Percentiles rank a stretch among this genome's conserved stretches.
Conservation (phyloP, 225 moss, liverwort and hornwort species). For the Ulota crispa region DNA sequence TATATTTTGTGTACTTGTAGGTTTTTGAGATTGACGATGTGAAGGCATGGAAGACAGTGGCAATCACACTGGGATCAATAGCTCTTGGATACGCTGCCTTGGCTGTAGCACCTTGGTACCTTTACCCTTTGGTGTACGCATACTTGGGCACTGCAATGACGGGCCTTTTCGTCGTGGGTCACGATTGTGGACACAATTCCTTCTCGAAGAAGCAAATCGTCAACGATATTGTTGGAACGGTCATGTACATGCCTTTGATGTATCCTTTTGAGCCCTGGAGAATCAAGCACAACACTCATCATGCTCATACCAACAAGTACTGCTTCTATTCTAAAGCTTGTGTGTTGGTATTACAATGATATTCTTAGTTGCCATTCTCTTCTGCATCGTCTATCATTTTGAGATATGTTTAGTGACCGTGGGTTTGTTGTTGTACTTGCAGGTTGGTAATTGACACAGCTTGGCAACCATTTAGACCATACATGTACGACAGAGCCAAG, state of each 20-base stretch:
- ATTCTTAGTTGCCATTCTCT: no score
- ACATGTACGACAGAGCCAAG: constrained; percentile 67
- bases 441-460: constrained; percentile 87
- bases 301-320: constrained; percentile 93
- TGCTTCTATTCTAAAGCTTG: no score
- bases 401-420: not conserved
- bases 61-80: constrained; percentile 59
- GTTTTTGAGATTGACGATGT: constrained; percentile 70
- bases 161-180: constrained; percentile 83
- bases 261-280: constrained; percentile 95
- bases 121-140: constrained; percentile 73
- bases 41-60: constrained; percentile 79
- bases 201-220: constrained; percentile 73
- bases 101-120: constrained; percentile 73
- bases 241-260: constrained; percentile 76
- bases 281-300: constrained; percentile 94
- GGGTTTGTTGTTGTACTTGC: not conserved
- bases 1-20: constrained; percentile 23
- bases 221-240: constrained; percentile 81
- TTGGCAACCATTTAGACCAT: constrained; percentile 89
- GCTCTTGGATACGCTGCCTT: constrained; percentile 74
- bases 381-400: no score
- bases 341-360: no score
- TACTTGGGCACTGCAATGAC: constrained; percentile 88
- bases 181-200: constrained; percentile 85